These are phyloP conservation scores for Lichenothelia convexa DNA, from an alignment of 495 filamentous ascomycete species.

Conservation along the genomic window DNA sequence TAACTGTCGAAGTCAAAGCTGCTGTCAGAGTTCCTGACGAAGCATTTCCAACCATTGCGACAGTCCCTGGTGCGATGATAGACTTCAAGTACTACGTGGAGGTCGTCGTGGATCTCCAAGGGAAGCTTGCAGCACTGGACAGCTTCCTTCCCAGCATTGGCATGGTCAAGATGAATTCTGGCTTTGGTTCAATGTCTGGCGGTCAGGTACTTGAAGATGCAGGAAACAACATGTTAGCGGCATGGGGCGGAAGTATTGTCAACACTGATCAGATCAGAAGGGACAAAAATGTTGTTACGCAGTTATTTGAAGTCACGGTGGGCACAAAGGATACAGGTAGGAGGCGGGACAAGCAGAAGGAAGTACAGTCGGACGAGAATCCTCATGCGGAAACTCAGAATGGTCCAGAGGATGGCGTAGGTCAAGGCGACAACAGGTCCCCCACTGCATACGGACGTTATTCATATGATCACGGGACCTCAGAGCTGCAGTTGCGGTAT, in stretches of 20 bases:
- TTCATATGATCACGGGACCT: constrained; percentile 21
- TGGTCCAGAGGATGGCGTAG: constrained; percentile 13
- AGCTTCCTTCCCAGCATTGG: constrained; percentile 40
- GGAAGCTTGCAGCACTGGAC: constrained; percentile 57
- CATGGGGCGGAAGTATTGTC: constrained; percentile 61
- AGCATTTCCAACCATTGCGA: constrained; percentile 77
- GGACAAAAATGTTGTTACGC: constrained; percentile 72
- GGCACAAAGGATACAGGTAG: constrained; percentile 68
- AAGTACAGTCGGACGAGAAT: constrained; percentile 10
- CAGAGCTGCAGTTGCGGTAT: constrained; percentile 23
- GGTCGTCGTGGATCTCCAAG: constrained; percentile 77
- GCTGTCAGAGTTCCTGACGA: constrained; percentile 77
- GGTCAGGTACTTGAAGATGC: constrained; percentile 13
- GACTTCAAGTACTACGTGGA: constrained; percentile 88
- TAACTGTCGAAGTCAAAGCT: constrained; percentile 58
- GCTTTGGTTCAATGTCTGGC: constrained; percentile 6
- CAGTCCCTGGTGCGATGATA: constrained; percentile 78
- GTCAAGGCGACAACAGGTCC: constrained; percentile 3
- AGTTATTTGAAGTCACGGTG: constrained; percentile 69
- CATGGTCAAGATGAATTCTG: constrained; percentile 28
- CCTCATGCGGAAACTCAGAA: constrained; percentile 9
- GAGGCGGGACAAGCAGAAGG: constrained; percentile 29
- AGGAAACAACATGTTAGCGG: constrained; percentile 21
- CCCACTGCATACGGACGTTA: constrained; percentile 15
- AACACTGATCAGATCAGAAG: constrained; percentile 75